Evolutionary conservation across 257 asterid genomes (phyloP), one percentile per base, ranked within the genome.

Genomic region (Solanum neorickii): DNA sequence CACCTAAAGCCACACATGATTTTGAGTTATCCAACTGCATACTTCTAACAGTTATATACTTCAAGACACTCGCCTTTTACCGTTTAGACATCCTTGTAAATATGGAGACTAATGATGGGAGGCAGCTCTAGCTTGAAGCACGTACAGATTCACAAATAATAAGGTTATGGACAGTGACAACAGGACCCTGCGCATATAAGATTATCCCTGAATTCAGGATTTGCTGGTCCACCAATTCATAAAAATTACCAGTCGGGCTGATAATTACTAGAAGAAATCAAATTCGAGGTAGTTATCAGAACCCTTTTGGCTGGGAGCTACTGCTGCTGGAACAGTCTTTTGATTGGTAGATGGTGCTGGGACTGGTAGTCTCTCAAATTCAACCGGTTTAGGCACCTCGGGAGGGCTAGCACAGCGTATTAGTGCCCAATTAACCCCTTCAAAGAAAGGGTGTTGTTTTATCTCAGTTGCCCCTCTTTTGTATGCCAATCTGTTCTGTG

Each of bases 391-490:
- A 42, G 93, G 92, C 76, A 91, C 77, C 41, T 91, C 93, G 47
- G 93, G 93, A 65, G 93, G 93, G 37, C 90, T 89, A 75, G 93
- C 92, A 87, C 93, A 91, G 3, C 93, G 91, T 72, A 89, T 87
- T 41, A 91, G 86, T 4, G 93, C 93, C 93, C 93, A 91, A 85
- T 91, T 91, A 35, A 91, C 93, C 13, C 93, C 91, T 85, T 91
- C 91, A 49, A 91, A 91, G 88, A 91, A 91, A 21, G 93, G 92
- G 83, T 91, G 92, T 59, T 91, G 93, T 89, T 91, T 91, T 83
- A 91, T 89, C 88, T 91, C 93, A 13, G 93, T 89, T 33, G 93
- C 93, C 62, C 93, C 93, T 76, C 92, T 87, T 89, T 88, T 91
- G 70, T 89, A 91, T 21, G 93, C 93, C 83, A 91, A 88, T 84